Evolutionary conservation across 768 basidiomycete species (phyloP), one percentile per base, ranked within the genome.

Genomic region (Auriscalpium microsporum): DNA sequence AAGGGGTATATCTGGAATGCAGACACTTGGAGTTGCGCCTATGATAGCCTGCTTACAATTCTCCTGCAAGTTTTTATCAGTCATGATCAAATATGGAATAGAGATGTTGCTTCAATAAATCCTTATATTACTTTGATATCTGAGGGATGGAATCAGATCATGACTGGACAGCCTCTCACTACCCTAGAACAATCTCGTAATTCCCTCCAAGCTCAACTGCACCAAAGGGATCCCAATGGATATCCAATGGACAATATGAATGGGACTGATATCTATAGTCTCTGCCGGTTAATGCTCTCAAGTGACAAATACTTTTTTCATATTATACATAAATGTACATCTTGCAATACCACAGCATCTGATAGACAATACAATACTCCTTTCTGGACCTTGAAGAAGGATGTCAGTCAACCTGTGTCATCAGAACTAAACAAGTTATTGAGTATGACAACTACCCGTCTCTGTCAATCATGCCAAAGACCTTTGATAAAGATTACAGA

Each of bases 11-110:
- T 19, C 16, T 58, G 57, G 57, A 17, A 54, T 46, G 14, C 6
- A 38, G 42, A 36, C 4, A 54, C 21, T 2, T 50, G 23, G 14
- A 54, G 47, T 45, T 58, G 53, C 54, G 57, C 57, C 19, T 58
- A 48, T 50, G 57, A 58, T 33, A 48, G 33, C 16, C 7, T 54
- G 2, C n/a, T 58, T 11, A 40, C 34, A 19, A 54, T 54, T 17
- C 46, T 53, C 9, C 34, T 28, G 10, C 34, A 46, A 16, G 36
- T 47, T 0, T 48, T 17, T 13, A 34, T 8, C 3, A 28, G 21
- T 6, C 16, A 47, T 5, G 36, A 9, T 14, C 23, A 28, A 23
- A 7, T 16, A 9, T 53, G 44, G 56, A 21, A n/a, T 19, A 38
- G 33, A 4, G n/a, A 55, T 11, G 17, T 48, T 17, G 21, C 46